Percentiles rank a stretch among this genome's conserved stretches.
These are phyloP conservation scores for Cyathus striatus DNA, from an alignment of 768 basidiomycete genomes.

Conservation along the genomic window DNA sequence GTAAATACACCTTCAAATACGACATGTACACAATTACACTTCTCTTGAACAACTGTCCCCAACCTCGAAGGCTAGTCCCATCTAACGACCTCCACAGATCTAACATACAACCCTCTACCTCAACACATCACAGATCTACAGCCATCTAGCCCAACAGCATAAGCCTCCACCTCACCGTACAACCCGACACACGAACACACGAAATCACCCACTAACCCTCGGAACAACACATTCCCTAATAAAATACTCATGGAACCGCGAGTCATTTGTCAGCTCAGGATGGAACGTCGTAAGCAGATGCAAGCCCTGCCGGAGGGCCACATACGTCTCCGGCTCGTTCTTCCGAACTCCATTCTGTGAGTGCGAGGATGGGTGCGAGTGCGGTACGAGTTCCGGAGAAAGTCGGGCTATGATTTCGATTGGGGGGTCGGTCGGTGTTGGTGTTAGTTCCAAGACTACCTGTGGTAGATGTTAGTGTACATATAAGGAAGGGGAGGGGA, in stretches of 20 bases:
- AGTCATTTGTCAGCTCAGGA: slow-evolving; percentile 85
- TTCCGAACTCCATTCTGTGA: slow-evolving; percentile 18
- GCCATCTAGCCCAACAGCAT: too few species aligned
- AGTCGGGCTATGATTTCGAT: slow-evolving; percentile 71
- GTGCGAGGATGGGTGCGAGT: slow-evolving; percentile 30
- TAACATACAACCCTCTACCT: too few species aligned
- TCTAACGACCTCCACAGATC: too few species aligned
- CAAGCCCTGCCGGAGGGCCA: slow-evolving; percentile 80
- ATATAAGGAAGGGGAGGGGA: background rate
- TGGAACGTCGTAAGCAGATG: slow-evolving; percentile 91
- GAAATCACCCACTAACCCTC: too few species aligned
- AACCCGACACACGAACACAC: too few species aligned
- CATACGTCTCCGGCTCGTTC: slow-evolving; percentile 60
- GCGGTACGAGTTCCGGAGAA: slow-evolving; percentile 40
- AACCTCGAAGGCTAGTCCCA: too few species aligned
- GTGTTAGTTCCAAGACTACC: slow-evolving; percentile 57
- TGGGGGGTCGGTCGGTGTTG: slow-evolving; percentile 43
- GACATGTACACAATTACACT: too few species aligned
- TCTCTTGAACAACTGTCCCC: too few species aligned
- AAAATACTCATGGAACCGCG: slow-evolving; percentile 91
- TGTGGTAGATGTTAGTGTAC: slow-evolving; percentile 18
- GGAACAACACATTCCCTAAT: slow-evolving; percentile 65
- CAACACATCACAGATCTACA: too few species aligned
- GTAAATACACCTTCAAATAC: too few species aligned
- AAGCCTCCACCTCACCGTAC: too few species aligned